Evolutionary conservation across 176 grass and related monocot species (phyloP), one percentile per base, ranked within the genome.

Genomic region (Guadua angustifolia): DNA sequence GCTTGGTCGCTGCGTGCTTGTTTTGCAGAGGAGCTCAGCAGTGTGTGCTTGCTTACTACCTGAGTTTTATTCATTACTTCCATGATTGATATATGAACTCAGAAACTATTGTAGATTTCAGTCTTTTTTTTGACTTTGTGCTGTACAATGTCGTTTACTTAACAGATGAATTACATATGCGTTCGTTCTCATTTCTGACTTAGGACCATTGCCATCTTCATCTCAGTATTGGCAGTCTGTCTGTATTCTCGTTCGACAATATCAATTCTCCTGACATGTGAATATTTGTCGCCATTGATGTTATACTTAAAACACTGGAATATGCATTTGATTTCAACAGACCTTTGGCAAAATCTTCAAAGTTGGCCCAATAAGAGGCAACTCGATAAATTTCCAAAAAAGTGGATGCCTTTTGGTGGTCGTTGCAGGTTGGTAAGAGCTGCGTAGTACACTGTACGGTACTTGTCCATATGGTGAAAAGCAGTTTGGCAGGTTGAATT

Each of bases 11-110:
- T 67, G 71, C 39, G 42, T 74, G 81, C 77, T 87, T 90, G 67
- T 85, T 88, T 85, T 80, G 70, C 18, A 80, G 66, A 78, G 59
- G 77, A 87, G 87, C 77, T 85, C 85, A 77, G 78, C 78, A 62
- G 56, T 52, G 62, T 87, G 90, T 64, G 85, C n/a, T n/a, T 61
- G 57, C 53, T 81, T 85, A 84, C 86, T 57, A 85, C 58, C 84
- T 26, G 81, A 85, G 88, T 81, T 87, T 67, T 66, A 79, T 85
- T 87, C 84, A 74, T 87, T 85, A 32, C 73, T 85, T 69, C 88
- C 79, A 84, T 93, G 59, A 68, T 88, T 82, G 84, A 84, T 90
- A 82, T 81, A 87, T 90, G 91, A 93, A 83, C 85, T 93, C 88
- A 53, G 62, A 69, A 76, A 76, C 60, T 69, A 64, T 87, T 84